A percentile compares a stretch with the other conserved stretches of the same genome.
Evolutionary conservation across 257 asterid species (phyloP).

Genomic region (Scutellaria barbata): DNA sequence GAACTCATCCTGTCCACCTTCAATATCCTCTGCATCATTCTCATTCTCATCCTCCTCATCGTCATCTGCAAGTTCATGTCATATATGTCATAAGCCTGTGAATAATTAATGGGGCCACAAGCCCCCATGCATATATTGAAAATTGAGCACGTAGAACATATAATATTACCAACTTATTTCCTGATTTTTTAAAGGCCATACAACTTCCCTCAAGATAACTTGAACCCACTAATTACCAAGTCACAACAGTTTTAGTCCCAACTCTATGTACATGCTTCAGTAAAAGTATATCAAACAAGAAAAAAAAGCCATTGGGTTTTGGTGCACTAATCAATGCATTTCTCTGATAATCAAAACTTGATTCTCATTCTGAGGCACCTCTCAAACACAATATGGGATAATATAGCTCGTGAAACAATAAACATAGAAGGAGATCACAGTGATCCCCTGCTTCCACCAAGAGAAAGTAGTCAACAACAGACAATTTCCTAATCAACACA

Average conservation of each 20-base stretch:
- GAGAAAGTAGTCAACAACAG: neutral
- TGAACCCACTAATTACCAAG: no score
- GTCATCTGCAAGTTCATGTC: constrained; percentile 60
- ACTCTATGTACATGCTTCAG: neutral
- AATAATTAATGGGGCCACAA: constrained; percentile 10
- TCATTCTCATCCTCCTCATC: constrained; percentile 62
- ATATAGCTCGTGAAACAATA: neutral
- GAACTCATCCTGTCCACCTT: constrained; percentile 64
- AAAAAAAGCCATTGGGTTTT: constrained; percentile 9
- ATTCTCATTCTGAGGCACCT: neutral
- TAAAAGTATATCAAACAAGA: neutral
- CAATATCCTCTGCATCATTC: constrained; percentile 58
- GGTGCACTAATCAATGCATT: constrained; percentile 8
- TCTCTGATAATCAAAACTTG: constrained; percentile 10
- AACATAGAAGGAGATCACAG: constrained; percentile 5
- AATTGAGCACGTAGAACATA: neutral
- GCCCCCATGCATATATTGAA: constrained; percentile 17
- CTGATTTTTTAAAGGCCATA: neutral
- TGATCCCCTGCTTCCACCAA: constrained; percentile 4
- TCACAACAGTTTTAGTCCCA: neutral
- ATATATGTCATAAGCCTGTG: constrained; percentile 1
- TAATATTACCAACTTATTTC: neutral
- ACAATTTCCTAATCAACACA: constrained; percentile 13
- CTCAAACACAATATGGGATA: constrained; percentile 21
- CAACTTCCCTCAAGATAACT: neutral